Evolutionary conservation across 306 rosid genomes (phyloP), one percentile per base, ranked within the genome.

Genomic region (Vigna radiata): DNA sequence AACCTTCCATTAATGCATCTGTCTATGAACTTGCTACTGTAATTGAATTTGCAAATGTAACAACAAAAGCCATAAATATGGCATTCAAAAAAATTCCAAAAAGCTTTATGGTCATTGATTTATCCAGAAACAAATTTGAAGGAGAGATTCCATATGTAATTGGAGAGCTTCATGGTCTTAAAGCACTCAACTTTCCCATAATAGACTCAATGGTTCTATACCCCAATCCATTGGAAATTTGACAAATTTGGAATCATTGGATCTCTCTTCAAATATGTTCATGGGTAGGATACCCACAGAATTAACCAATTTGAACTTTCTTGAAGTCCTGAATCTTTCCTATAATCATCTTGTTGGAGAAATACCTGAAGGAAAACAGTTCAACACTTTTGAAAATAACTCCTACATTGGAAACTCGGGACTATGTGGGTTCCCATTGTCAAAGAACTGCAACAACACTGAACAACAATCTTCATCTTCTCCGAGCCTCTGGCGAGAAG

Each of bases 341-440:
- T 12, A 63, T 0, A 85, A 85, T 65, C 27, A 44, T 4, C 77
- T 87, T 1, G 70, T 6, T 1, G 87, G 85, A 49, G 33, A 8
- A 5, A 83, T 87, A 25, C 88, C 90, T 15, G 25, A 13, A n/a
- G 85, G 87, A 15, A 44, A 55, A 0, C 87, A 87, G 23, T 85
- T 87, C 25, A 5, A 60, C 5, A 85, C 88, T 37, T 87, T 87
- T 61, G 3, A 25, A 1, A 74, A 41, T 1, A 66, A 65, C 1
- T 85, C 90, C 0, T 87, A 76, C 7, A 10, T n/a, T 2, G 88
- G 78, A 44, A 87, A 87, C 66, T 16, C 0, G 2, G 82, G 36
- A 3, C 23, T 87, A 17, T 85, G 80, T n/a, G 88, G 84, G 37
- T 2, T n/a, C n/a, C 90, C 88, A 0, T 33, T 87, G 53, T 16